Conservation (phyloP, 129 eudicot genomes). For the Tagetes erecta region DNA sequence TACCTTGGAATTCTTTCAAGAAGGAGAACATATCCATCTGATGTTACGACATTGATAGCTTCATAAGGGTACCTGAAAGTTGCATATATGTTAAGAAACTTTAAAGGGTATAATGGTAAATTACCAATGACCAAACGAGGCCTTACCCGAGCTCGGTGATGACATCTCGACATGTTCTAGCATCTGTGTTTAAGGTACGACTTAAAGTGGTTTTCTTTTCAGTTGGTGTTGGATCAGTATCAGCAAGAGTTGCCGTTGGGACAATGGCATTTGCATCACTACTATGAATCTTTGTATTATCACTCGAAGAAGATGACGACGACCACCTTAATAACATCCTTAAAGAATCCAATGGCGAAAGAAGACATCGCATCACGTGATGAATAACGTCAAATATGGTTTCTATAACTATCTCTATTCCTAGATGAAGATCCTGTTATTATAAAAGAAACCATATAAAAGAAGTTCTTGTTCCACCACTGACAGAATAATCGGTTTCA, state of each 20-base stretch:
- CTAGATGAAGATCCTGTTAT: conserved; percentile 80
- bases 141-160: conserved; percentile 92
- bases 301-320: conserved; percentile 34
- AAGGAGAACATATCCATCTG: conserved; percentile 90
- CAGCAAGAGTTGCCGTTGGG: conserved; percentile 57
- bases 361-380: conserved; percentile 62
- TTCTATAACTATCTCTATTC: conserved; percentile 79
- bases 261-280: conserved; percentile 41
- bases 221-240: conserved; percentile 60
- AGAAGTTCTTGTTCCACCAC: background rate
- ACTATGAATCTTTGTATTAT: conserved; percentile 14
- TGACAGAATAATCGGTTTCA: background rate
- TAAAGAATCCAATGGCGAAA: conserved; percentile 65
- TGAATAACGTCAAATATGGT: conserved; percentile 70
- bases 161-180: conserved; percentile 89
- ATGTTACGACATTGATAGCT: conserved; percentile 78
- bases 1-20: conserved; percentile 96
- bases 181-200: conserved; percentile 68
- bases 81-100: background rate
- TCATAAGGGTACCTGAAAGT: conserved; percentile 87
- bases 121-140: background rate
- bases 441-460: conserved; percentile 15
- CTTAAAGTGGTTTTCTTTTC: conserved; percentile 52
- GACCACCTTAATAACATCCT: conserved; percentile 52
- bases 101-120: background rate